Evolutionary conservation across 2,329 filamentous ascomycete species (phyloP), one percentile per base, ranked within the genome.

Genomic region (Penicillium vulpinum): DNA sequence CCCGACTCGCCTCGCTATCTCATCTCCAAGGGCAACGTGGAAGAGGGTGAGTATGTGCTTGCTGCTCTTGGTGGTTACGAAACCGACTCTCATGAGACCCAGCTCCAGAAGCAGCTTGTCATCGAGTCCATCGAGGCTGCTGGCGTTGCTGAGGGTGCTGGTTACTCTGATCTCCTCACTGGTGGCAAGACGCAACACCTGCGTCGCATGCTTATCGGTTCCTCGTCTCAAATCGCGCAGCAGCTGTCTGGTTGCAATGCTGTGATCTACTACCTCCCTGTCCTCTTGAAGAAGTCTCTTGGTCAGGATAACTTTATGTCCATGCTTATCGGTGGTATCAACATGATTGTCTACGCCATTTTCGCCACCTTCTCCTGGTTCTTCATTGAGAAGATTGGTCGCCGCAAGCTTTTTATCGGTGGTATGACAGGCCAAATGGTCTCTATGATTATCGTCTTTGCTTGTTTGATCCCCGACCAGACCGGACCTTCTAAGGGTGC

Each of bases 91-190:
- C 74, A 78, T 9, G 81, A 87, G 66, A 86, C 85, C 3, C 77
- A 81, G 44, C 67, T 81, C 10, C 84, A 89, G 72, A 81, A 83
- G 64, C 83, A 87, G 51, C 85, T 88, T 0, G 86, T 89, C n/a
- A 74, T 85, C n/a, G 88, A 92, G 65, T 86, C 83, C 1, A 85
- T 89, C 59, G 78, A 80, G 39, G 83, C 83, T 87, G 87, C 3
- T 84, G 86, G 84, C 85, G 63, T 72, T 51, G 69, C 77, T 44
- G 75, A 79, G 24, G 79, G 80, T 70, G 79, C 70, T 36, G 62
- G 61, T 29, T 31, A 85, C 83, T 59, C 75, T n/a, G 62, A 73
- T 39, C 67, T 76, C 4, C 63, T 75, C 38, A 73, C 72, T 21
- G 67, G 69, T 43, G 75, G 74, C 46, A 73, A 72, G 56, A 73